Percentiles rank a stretch among this genome's conserved stretches.
Conservation (phyloP, 441 rosid species). For the Pelargonium citronellum region DNA sequence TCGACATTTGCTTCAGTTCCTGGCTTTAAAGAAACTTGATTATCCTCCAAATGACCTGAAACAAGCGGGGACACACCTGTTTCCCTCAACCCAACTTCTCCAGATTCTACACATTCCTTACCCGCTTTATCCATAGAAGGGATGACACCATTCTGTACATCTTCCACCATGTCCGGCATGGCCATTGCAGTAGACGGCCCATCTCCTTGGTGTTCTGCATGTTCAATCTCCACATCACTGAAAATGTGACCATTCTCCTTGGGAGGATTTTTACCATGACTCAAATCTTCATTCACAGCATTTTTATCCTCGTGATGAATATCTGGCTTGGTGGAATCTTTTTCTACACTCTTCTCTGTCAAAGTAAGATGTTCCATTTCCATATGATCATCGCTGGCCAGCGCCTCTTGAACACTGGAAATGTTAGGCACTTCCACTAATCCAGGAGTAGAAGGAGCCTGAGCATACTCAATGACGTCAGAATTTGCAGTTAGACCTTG, state of each 20-base stretch:
- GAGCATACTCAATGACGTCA: constrained; percentile 59
- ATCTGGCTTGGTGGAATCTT: constrained; percentile 31
- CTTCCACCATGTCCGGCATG: constrained; percentile 33
- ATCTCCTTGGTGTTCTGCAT: constrained; percentile 24
- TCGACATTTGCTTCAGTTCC: constrained; percentile 25
- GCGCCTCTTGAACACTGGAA: constrained; percentile 57
- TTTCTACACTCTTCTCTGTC: constrained; percentile 33
- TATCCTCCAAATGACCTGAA: constrained; percentile 23
- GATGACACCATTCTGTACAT: constrained; percentile 22
- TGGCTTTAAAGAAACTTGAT: constrained; percentile 28
- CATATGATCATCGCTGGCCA: constrained; percentile 57
- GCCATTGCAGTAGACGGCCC: constrained; percentile 25
- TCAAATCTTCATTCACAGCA: constrained; percentile 28
- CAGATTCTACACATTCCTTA: constrained; percentile 20
- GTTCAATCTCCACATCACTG: constrained; percentile 30
- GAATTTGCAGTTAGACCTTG: constrained; percentile 39
- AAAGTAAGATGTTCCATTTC: constrained; percentile 53
- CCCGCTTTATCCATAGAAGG: constrained; percentile 22
- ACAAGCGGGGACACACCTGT: constrained; percentile 33
- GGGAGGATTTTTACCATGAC: constrained; percentile 30
- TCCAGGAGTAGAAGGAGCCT: constrained; percentile 90
- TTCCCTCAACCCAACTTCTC: constrained; percentile 20
- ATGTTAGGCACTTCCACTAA: constrained; percentile 61
- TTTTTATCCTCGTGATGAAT: constrained; percentile 25
- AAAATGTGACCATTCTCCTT: constrained; percentile 31